Evolutionary conservation across 352 stramenopile genomes (phyloP).

Genomic region (Pilasporangium apinafurcum): DNA sequence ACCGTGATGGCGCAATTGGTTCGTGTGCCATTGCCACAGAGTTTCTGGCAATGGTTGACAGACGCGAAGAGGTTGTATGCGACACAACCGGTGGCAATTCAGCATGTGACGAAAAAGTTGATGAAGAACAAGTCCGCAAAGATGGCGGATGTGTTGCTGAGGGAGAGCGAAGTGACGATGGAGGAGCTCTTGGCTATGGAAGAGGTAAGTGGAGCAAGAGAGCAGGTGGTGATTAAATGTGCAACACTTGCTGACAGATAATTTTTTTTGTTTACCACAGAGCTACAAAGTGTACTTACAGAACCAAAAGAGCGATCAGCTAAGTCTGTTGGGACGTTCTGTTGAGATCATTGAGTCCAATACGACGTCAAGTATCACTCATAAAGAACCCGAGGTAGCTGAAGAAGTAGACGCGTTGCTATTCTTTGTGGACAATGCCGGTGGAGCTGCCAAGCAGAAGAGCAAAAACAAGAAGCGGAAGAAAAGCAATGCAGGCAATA

Average conservation of each 20-base stretch:
- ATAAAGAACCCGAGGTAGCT: constrained; percentile 4
- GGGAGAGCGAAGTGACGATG: constrained; percentile 28
- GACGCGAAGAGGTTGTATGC: constrained; percentile 28
- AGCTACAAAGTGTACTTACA: constrained; percentile 35
- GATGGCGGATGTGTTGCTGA: constrained; percentile 43
- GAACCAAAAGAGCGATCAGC: constrained; percentile 13
- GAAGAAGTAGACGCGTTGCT: constrained; percentile 11
- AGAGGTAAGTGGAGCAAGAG: constrained; percentile 20
- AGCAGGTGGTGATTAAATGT: neutral
- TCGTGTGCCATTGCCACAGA: constrained; percentile 28
- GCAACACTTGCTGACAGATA: neutral
- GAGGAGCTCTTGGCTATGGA: constrained; percentile 31
- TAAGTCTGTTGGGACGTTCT: neutral
- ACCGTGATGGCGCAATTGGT: constrained; percentile 37
- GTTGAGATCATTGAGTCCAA: no score
- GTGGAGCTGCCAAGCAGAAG: constrained; percentile 29
- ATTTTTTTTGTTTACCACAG: constrained; percentile 13
- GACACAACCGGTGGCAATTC: constrained; percentile 9
- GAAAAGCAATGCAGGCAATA: no score
- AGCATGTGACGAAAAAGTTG: constrained; percentile 18
- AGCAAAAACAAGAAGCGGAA: constrained; percentile 24
- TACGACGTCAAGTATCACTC: no score
- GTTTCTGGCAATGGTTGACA: constrained; percentile 40
- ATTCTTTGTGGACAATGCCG: constrained; percentile 59
- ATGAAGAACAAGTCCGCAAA: constrained; percentile 20